Base-by-base conservation (phyloP, 2,329 filamentous ascomycete species). In the Colletotrichum truncatum region DNA sequence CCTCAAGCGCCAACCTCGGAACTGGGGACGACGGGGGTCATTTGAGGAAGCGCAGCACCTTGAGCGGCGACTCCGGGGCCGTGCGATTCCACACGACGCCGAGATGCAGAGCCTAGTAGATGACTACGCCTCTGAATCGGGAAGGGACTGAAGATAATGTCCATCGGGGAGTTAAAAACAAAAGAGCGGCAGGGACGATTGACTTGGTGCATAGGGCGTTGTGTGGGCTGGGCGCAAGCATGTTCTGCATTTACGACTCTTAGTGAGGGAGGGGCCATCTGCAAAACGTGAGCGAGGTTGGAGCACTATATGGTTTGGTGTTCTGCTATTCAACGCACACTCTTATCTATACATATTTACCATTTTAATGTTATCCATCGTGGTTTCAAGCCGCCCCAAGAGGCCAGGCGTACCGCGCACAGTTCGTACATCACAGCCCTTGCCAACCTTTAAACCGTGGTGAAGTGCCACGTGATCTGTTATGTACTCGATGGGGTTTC, bases 11-110 rank as follows among this genome's bases (percentile, higher is more conserved):
- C 93, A 97, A 79, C 95, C 95, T 0, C 86, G 86, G 67, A 97
- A 97, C 73, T 98, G 95, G 95, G 94, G 94, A 1, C 86, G 95
- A 39, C 86, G 94, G 65, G 91, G 90, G 58, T 97, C 93, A 73
- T 82, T 94, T 36, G 92, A 94, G 68, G 84, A 82, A 49, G 73
- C 71, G 11, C 61, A 55, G 18, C 52, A 53, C n/a, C 43, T 63
- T 12, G 58, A 54, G 64, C 49, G 55, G 23, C 49, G 64, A 16
- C 38, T 58, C 14, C 41, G 38, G 38, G 34, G 39, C 12, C 61
- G 53, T 23, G 28, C 38, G 16, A 36, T 52, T 11, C 39, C 16
- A 10, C 67, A 67, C 36, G 59, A 67, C 21, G 49, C 64, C 7
- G 67, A 68, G 64, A 68, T 68, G 67, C 67, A 68, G 45, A 60